Base-by-base conservation (phyloP, 73 alveolate species). In the Urostyla sp. region DNA sequence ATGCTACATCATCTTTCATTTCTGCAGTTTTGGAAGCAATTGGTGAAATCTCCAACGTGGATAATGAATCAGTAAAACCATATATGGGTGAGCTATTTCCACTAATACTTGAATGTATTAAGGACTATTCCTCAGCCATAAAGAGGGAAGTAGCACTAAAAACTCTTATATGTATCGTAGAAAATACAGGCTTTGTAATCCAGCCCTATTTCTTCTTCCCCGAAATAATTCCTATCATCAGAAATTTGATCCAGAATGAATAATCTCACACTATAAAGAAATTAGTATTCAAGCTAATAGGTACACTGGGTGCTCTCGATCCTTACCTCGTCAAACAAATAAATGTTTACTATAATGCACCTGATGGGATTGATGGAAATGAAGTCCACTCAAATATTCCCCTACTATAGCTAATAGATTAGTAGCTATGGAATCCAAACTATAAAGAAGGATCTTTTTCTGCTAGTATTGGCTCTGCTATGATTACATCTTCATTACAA, bases 301-400 rank as follows among this genome's bases (percentile, higher is more conserved):
- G 97, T 27, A 86, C 92, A 3, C 75, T 87, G 1, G 97, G 97
- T 15, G 97, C 97, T 7, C 89, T 91, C 0, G 97, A 91, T 54
- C 94, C 97, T 21, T 89, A 67, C 54, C 24, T 81, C 38, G 75
- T 78, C 49, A 77, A 89, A 48, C 50, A 91, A 59, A 72, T 91
- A 24, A 10, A 66, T 10, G 46, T 80, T 7, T 56, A 59, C 24
- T 66, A 56, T 34, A 80, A 80, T 35, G 31, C 16, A 6, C 56
- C 83, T 31, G 84, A 36, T 4, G 76, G 89, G 61, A 52, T 63
- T 16, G 93, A 77, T 50, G 72, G 77, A 20, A 48, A 87, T 0
- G 81, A 75, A 0, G 54, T 82, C 38, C 67, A 77, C 73, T 58
- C 80, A 26, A 55, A 82, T 28, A 74, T 73, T 27, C 75, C 75